A percentile compares a stretch with the other conserved stretches of the same genome.
Evolutionary conservation across 2,329 filamentous ascomycete species (phyloP).

Genomic region (Boeremia lycopersici): DNA sequence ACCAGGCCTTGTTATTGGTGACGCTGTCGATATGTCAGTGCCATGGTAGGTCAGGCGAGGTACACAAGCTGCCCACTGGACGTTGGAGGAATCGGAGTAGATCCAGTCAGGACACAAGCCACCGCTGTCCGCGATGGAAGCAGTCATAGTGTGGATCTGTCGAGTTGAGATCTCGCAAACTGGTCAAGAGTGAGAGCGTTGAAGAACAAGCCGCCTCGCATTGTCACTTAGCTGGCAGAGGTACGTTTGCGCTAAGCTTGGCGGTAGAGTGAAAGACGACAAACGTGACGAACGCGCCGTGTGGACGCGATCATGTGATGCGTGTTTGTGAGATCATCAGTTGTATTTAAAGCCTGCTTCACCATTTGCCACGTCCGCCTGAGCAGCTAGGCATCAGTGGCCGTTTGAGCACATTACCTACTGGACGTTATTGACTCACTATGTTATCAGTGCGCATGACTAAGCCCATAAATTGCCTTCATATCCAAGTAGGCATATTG

Average conservation of each 20-base stretch:
- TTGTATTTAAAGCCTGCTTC: not conserved
- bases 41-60: not conserved
- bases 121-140: too few species aligned
- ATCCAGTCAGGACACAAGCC: conserved; percentile 5
- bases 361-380: not conserved
- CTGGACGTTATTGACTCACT: not conserved
- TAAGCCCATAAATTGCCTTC: not conserved
- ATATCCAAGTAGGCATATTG: not conserved
- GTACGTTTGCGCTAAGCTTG: not conserved
- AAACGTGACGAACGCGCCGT: not conserved
- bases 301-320: not conserved
- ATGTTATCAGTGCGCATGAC: not conserved
- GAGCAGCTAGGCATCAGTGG: not conserved
- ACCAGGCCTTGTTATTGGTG: conserved; percentile 5
- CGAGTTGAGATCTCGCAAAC: not conserved
- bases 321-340: not conserved
- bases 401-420: not conserved
- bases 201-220: not conserved
- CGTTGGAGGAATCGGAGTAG: conserved; percentile 3
- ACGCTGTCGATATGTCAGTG: not conserved
- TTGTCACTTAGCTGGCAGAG: not conserved
- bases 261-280: not conserved
- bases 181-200: too few species aligned
- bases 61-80: not conserved
- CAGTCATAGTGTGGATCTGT: not conserved